These are phyloP conservation scores for Bacterosira constricta DNA, from an alignment of 108 stramenopile genomes.

Conservation along the genomic window DNA sequence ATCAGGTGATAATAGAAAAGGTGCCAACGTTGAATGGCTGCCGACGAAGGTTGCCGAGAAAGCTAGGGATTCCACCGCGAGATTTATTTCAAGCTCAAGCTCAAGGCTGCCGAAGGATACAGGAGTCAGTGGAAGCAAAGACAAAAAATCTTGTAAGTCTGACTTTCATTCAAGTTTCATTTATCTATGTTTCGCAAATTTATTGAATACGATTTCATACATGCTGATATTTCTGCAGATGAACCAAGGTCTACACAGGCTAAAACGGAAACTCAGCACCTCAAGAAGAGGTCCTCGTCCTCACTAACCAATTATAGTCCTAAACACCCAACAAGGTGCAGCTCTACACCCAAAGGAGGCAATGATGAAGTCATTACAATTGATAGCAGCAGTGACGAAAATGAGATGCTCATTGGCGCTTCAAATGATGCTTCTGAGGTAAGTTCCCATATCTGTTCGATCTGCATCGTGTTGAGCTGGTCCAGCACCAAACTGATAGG, in stretches of 20 bases:
- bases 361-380: constrained; percentile 5
- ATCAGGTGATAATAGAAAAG: too few relatives aligned
- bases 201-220: neutral
- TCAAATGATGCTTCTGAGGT: neutral
- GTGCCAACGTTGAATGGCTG: too few relatives aligned
- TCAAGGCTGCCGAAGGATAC: neutral
- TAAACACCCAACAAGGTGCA: neutral
- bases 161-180: neutral
- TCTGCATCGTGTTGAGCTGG: neutral
- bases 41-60: neutral
- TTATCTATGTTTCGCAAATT: neutral
- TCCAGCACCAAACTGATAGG: neutral
- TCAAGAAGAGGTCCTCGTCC: neutral
- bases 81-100: neutral
- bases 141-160: neutral
- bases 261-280: neutral
- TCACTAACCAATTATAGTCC: neutral
- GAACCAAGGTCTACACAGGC: neutral
- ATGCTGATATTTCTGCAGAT: neutral
- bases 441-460: neutral
- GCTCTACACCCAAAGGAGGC: neutral
- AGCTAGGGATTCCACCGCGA: neutral
- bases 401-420: too few relatives aligned
- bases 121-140: neutral
- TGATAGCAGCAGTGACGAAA: constrained; percentile 9